Evolutionary conservation across 148 eudicot genomes (phyloP).

Genomic region (Silene latifolia): DNA sequence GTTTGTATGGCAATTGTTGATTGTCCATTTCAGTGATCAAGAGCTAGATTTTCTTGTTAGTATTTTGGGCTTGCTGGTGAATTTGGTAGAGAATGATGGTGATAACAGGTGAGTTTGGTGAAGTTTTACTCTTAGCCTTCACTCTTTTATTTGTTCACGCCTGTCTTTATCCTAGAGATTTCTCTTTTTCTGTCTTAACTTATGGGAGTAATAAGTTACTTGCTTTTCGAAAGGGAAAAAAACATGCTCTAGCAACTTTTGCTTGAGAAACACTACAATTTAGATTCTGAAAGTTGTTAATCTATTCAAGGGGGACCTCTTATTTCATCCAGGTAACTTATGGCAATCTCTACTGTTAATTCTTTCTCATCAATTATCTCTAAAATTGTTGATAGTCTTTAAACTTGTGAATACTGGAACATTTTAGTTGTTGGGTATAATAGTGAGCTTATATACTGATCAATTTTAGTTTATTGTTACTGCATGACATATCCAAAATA

Average conservation of each 20-base stretch:
- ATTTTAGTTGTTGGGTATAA: too few species aligned
- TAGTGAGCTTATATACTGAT: too few species aligned
- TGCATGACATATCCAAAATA: too few species aligned
- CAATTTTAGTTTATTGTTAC: too few species aligned
- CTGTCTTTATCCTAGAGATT: not conserved
- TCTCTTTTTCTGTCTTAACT: not conserved
- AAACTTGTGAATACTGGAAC: too few species aligned
- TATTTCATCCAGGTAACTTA: too few species aligned
- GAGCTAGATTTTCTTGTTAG: slow-evolving; percentile 90
- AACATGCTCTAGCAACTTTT: not conserved
- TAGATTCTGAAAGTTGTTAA: not conserved
- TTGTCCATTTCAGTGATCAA: slow-evolving; percentile 69
- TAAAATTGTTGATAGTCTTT: too few species aligned
- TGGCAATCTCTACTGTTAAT: too few species aligned
- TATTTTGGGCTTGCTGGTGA: slow-evolving; percentile 88
- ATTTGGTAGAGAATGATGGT: slow-evolving; percentile 86
- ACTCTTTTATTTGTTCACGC: not conserved
- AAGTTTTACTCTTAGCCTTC: not conserved
- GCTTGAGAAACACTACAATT: too few species aligned
- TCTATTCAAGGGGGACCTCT: not conserved
- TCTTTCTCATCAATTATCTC: too few species aligned
- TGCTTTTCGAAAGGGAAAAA: not conserved
- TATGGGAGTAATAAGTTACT: too few species aligned
- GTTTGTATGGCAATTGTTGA: too few species aligned
- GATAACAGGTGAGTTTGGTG: slow-evolving; percentile 54